Evolutionary conservation across 192 early-diverging fungal genomes (phyloP), one percentile per base, ranked within the genome.

Genomic region (Backusella circina): DNA sequence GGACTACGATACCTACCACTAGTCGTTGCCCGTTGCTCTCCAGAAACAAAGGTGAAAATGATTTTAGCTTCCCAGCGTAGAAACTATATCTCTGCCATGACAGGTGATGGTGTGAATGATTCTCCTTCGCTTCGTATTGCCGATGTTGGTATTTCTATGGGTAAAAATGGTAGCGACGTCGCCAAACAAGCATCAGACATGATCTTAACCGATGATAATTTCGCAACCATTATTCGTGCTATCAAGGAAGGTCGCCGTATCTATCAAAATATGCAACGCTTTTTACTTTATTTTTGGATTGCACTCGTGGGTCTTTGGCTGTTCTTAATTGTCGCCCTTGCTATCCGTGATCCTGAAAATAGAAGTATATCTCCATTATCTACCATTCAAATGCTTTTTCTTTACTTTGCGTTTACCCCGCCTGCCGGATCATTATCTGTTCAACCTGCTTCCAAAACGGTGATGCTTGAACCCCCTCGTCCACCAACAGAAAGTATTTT

Each of bases 21-120:
- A n/a, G 95, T 98, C 15, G 95, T 98, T 85, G 95, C 96, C 0
- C 89, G 96, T 65, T 95, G 95, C 83, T 79, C 77, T 71, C 97
- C 97, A 16, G 95, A 99, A 74, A 97, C 95, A 79, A 99, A 99
- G 83, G 90, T 97, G 72, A 97, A 99, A 81, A 97, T 99, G 86
- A 95, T 99, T 72, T 86, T 90, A 75, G 94, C 95, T 15, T 86
- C 96, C 61, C 94, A 97, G 76, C 83, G 88, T 47, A 86, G 89
- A 64, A 82, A 84, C 12, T 86, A 91, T 70, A 89, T 91, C 70
- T 89, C 90, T 71, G 94, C 93, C 35, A 96, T 96, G 95, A 97
- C 96, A 21, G 97, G 97, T 79, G 93, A 94, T 83, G 93, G 93
- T 77, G 91, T 93, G 57, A 94, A 94, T 41, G 78, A 79, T 51